phyloP scores from a whole-genome alignment of 2,329 filamentous ascomycete species.

The Calonectria pauciramosa region DNA sequence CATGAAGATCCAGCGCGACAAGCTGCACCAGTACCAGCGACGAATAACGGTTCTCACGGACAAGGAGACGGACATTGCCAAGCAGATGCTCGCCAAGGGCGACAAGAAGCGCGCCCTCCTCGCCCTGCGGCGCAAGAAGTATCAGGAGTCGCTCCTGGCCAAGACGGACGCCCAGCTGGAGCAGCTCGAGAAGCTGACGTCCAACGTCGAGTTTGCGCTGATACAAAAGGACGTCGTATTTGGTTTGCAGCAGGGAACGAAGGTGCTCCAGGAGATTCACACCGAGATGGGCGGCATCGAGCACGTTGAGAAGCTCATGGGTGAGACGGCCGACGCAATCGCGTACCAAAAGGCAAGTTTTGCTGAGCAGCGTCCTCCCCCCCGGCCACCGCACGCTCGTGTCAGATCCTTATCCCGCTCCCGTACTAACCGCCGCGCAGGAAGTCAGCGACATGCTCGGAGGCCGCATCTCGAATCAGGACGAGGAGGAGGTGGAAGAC shows the following conservation, averaged over 20 bases:
- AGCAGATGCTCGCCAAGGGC: conserved; percentile 82
- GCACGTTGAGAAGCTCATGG: conserved; percentile 94
- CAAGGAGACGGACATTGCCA: conserved; percentile 89
- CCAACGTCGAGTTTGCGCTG: conserved; percentile 92
- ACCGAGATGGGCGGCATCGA: conserved; percentile 96
- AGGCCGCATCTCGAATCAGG: conserved; percentile 89
- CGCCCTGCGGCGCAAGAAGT: conserved; percentile 94
- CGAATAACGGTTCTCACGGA: conserved; percentile 88
- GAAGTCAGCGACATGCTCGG: conserved; percentile 94
- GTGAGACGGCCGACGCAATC: conserved; percentile 89
- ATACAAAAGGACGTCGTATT: conserved; percentile 98
- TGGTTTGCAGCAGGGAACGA: conserved; percentile 91
- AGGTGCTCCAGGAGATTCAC: conserved; percentile 91
- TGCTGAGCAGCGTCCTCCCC: conserved; percentile 15
- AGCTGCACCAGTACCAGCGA: conserved; percentile 95
- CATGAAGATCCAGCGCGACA: conserved; percentile 97
- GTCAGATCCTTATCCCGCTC: not conserved
- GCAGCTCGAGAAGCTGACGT: conserved; percentile 89
- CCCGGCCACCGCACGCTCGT: not conserved
- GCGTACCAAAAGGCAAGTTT: conserved; percentile 85
- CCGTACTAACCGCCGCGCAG: conserved; percentile 58
- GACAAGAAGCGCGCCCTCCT: conserved; percentile 88
- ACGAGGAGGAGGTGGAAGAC: conserved; percentile 98
- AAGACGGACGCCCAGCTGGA: conserved; percentile 96
- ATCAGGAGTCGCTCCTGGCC: conserved; percentile 88